phyloP scores from a whole-genome alignment of 768 basidiomycete species.

The Tricholoma saponaceum region DNA sequence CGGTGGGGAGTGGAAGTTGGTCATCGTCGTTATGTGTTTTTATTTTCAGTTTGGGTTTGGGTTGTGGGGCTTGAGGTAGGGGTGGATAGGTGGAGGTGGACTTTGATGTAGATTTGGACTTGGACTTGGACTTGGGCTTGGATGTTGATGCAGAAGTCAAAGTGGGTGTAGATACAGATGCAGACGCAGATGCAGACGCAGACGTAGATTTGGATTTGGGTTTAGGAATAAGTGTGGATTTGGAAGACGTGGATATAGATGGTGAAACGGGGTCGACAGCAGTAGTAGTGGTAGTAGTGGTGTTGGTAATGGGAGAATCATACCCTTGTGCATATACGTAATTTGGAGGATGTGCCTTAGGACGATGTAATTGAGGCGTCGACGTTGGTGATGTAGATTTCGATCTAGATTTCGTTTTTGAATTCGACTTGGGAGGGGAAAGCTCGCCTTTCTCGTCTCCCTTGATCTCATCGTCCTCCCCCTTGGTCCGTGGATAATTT shows the following conservation, averaged over 20 bases:
- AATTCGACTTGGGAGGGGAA: neutral
- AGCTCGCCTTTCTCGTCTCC: neutral
- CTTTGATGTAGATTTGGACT: neutral
- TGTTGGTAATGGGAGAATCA: neutral
- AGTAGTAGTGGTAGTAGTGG: neutral
- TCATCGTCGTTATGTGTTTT: slow-evolving; percentile 22
- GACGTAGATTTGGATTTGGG: slow-evolving; percentile 14
- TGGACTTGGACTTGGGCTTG: neutral
- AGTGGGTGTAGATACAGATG: no score
- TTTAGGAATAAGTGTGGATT: neutral
- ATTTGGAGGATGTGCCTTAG: neutral
- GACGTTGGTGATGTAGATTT: neutral
- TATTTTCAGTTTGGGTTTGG: neutral
- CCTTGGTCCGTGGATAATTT: neutral
- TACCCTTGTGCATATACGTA: neutral
- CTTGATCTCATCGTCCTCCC: neutral
- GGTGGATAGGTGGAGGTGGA: neutral
- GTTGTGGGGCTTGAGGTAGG: neutral
- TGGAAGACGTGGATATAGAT: slow-evolving; percentile 4
- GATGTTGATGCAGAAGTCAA: neutral
- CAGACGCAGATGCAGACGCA: slow-evolving; percentile 1
- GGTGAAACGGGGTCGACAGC: neutral
- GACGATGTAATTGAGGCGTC: neutral
- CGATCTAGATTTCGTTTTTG: neutral
- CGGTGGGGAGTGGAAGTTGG: slow-evolving; percentile 17